A percentile compares a stretch with the other conserved stretches of the same genome.
phyloP scores from a whole-genome alignment of 352 stramenopile genomes.

The Plasmopara viticola region DNA sequence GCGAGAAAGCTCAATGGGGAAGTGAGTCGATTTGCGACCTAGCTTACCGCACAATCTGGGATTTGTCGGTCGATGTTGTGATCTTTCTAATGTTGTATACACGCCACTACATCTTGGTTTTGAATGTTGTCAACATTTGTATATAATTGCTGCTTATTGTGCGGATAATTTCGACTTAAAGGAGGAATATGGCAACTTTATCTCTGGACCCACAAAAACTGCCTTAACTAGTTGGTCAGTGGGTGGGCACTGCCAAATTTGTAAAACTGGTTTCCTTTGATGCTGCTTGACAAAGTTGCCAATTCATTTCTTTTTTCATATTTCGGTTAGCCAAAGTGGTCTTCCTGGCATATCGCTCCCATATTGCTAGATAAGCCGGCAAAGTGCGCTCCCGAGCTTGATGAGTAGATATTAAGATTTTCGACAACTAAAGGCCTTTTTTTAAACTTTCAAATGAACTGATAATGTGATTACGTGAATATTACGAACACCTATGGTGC shows the following conservation, averaged over 20 bases:
- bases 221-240: slow-evolving; percentile 45
- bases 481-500: slow-evolving; percentile 63
- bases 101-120: slow-evolving; percentile 57
- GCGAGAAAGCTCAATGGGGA: slow-evolving; percentile 34
- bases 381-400: too few relatives aligned
- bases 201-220: slow-evolving; percentile 43
- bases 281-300: slow-evolving; percentile 39
- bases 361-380: slow-evolving; percentile 57
- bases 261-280: slow-evolving; percentile 59
- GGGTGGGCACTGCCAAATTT: slow-evolving; percentile 50
- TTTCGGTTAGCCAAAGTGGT: slow-evolving; percentile 59
- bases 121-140: slow-evolving; percentile 26
- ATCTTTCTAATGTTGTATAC: slow-evolving; percentile 49
- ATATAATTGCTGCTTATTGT: slow-evolving; percentile 22
- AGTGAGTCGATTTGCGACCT: slow-evolving; percentile 40
- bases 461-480: slow-evolving; percentile 40
- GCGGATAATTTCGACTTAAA: slow-evolving; percentile 50
- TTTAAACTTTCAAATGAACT: slow-evolving; percentile 51
- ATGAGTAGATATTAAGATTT: too few relatives aligned
- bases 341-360: slow-evolving; percentile 38
- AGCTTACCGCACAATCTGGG: slow-evolving; percentile 31
- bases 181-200: slow-evolving; percentile 37
- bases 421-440: too few relatives aligned
- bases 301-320: slow-evolving; percentile 41
- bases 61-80: slow-evolving; percentile 41